A percentile compares a stretch with the other conserved stretches of the same genome.
Conservation (phyloP, 306 rosid genomes). For the Quercus dentata region DNA sequence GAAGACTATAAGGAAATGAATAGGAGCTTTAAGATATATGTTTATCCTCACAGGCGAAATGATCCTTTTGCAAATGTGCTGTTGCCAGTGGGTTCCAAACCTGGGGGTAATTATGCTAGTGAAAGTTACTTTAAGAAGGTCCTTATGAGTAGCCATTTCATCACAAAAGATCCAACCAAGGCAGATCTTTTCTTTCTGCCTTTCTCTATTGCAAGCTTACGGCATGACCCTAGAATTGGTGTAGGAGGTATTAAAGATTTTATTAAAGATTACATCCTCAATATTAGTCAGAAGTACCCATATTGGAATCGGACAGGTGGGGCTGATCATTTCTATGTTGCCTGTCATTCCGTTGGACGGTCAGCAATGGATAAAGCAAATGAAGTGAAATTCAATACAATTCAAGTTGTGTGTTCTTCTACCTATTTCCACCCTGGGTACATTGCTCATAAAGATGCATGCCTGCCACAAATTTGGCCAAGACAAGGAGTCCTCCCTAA, state of each 20-base stretch:
- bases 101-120: constrained; percentile 81
- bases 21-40: constrained; percentile 72
- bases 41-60: constrained; percentile 65
- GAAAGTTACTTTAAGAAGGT: constrained; percentile 79
- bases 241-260: constrained; percentile 66
- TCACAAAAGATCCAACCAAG: constrained; percentile 49
- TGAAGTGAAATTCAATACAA: constrained; percentile 53
- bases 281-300: constrained; percentile 49
- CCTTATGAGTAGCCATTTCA: constrained; percentile 60
- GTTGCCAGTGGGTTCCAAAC: constrained; percentile 53
- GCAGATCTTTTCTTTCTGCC: constrained; percentile 86
- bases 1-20: constrained; percentile 82
- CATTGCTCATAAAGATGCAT: constrained; percentile 68
- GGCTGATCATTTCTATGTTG: constrained; percentile 74
- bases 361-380: constrained; percentile 66
- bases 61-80: constrained; percentile 75
- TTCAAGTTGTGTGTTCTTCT: constrained; percentile 79
- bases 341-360: constrained; percentile 82
- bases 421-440: constrained; percentile 58
- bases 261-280: constrained; percentile 51
- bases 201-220: constrained; percentile 71
- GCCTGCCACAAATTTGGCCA: constrained; percentile 82
- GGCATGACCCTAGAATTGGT: constrained; percentile 64
- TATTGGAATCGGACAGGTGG: constrained; percentile 79
- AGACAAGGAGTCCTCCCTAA: constrained; percentile 50